Evolutionary conservation across 2,329 filamentous ascomycete genomes (phyloP).

Genomic region (Fusarium sp.): DNA sequence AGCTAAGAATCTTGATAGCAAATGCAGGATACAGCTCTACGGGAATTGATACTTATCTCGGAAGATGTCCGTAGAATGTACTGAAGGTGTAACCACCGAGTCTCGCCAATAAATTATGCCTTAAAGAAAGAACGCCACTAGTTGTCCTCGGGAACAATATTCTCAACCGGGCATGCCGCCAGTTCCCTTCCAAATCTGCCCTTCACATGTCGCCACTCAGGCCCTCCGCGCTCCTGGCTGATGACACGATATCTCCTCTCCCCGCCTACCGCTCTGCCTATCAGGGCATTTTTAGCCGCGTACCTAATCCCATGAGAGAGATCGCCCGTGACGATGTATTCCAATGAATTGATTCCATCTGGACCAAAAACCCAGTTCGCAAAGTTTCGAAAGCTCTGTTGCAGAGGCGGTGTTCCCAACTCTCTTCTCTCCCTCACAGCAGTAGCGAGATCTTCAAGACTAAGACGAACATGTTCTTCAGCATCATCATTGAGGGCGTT

Average conservation of each 20-base stretch:
- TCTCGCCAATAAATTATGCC: fast-evolving
- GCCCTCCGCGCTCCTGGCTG: background rate
- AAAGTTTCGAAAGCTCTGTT: background rate
- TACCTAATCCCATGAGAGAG: background rate
- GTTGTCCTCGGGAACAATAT: background rate
- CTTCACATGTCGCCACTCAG: background rate
- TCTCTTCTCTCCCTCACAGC: background rate
- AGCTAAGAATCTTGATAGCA: background rate
- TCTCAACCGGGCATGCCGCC: background rate
- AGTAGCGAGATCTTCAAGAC: fast-evolving
- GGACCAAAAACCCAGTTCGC: background rate
- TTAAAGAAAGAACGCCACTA: background rate
- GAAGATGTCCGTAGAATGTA: background rate
- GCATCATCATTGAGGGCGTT: fast-evolving
- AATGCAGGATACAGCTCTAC: background rate
- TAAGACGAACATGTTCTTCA: fast-evolving
- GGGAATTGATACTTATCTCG: background rate
- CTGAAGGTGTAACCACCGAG: background rate
- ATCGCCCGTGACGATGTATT: background rate
- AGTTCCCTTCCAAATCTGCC: background rate
- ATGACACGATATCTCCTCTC: background rate
- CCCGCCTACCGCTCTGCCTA: background rate
- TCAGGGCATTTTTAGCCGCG: background rate
- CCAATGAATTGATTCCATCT: background rate
- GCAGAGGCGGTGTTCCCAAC: background rate